phyloP scores from a whole-genome alignment of 352 stramenopile genomes.

The Globisporangium radiosum region DNA sequence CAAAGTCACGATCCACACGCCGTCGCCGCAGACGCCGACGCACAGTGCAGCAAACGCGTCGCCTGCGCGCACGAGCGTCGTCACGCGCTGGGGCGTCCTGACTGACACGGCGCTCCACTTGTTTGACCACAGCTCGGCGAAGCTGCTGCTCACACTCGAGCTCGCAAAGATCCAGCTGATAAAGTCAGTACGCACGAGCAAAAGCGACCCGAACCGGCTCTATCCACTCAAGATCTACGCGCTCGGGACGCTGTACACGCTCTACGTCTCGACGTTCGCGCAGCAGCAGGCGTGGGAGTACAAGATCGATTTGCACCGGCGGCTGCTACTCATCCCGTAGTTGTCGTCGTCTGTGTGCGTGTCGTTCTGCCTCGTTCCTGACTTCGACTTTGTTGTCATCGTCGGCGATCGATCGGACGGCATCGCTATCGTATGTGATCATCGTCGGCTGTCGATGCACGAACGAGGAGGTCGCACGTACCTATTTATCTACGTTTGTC shows the following conservation, averaged over 20 bases:
- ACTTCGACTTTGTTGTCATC: not conserved
- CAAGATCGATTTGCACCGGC: constrained; percentile 68
- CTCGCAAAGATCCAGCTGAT: constrained; percentile 78
- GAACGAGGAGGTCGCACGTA: not conserved
- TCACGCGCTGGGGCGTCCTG: constrained; percentile 72
- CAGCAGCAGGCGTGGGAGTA: constrained; percentile 80
- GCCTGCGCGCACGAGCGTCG: constrained; percentile 40
- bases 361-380: too few species aligned
- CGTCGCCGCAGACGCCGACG: constrained; percentile 32
- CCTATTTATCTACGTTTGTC: not conserved
- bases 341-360: too few species aligned
- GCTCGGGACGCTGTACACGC: constrained; percentile 56
- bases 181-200: constrained; percentile 28
- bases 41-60: constrained; percentile 40
- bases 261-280: constrained; percentile 69
- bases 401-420: too few species aligned
- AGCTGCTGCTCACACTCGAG: constrained; percentile 62
- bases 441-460: too few species aligned
- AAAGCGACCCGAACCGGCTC: constrained; percentile 45
- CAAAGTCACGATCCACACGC: constrained; percentile 30
- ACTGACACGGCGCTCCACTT: constrained; percentile 76
- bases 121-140: constrained; percentile 71
- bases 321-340: constrained; percentile 68
- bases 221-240: constrained; percentile 74
- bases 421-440: too few species aligned